Evolutionary conservation across 306 rosid genomes (phyloP), one percentile per base, ranked within the genome.

Genomic region (Prunus padus): DNA sequence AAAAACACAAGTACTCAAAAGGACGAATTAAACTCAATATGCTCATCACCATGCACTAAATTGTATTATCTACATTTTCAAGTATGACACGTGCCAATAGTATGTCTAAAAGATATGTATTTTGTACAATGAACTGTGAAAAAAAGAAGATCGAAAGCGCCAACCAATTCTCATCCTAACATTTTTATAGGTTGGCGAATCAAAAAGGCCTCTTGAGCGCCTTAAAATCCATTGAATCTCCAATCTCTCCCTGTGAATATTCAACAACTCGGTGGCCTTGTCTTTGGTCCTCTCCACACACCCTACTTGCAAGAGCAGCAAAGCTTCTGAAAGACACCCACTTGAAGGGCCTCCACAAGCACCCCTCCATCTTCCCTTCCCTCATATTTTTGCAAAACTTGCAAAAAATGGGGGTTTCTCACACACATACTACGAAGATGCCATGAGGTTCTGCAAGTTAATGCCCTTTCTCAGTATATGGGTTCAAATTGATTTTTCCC

Each of bases 171-270:
- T 59, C 65, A 14, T 59, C 19, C 10, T 5, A 59, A 59, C 13
- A 4, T 60, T 23, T 8, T 26, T 3, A 60, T 15, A 23, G n/a
- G 10, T 11, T 11, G 40, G 9, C 6, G 31, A 73, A 67, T 84
- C 79, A 84, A 61, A 83, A 83, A 13, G 88, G 75, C 77, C 83
- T 79, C 50, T 87, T 87, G 50, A 82, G 70, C 26, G 77, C 73
- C 85, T 86, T 86, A 13, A 86, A 86, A 80, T 86, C 87, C 85
- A 71, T 69, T n/a, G 87, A 68, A 23, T 86, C 85, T 86, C 87
- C 57, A 80, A 66, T 42, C 79, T 82, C 11, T 69, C 79, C 64
- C 83, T 82, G 5, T 82, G 74, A 61, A 73, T 74, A 60, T 80
- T 80, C 76, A 86, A 77, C 74, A 80, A 25, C 22, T 82, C 83